Conservation (phyloP, 2,329 filamentous ascomycete species). For the Elsinoe ampelina region DNA sequence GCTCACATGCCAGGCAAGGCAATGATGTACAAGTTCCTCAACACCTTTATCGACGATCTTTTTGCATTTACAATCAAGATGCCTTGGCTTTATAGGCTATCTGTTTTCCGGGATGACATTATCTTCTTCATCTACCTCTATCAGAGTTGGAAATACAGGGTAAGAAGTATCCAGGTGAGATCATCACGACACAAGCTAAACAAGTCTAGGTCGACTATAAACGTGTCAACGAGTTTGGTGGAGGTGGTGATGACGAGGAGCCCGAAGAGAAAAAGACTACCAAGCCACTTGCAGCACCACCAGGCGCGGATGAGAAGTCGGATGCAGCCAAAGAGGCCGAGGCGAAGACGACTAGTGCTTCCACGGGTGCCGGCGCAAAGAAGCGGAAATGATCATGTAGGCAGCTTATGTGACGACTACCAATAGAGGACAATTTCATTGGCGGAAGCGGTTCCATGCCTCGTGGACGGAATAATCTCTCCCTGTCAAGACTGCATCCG, state of each 20-base stretch:
- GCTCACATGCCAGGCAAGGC: constrained; percentile 95
- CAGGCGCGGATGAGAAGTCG: constrained; percentile 22
- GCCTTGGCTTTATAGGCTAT: constrained; percentile 84
- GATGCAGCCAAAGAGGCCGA: constrained; percentile 16
- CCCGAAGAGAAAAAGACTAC: constrained; percentile 43
- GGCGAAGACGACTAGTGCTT: constrained; percentile 15
- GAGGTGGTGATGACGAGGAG: constrained; percentile 86
- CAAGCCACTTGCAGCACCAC: constrained; percentile 30
- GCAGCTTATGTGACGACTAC: not conserved
- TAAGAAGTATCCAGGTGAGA: not conserved
- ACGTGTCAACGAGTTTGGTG: constrained; percentile 94
- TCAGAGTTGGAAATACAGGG: constrained; percentile 82
- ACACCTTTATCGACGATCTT: constrained; percentile 97
- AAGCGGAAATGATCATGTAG: constrained; percentile 20
- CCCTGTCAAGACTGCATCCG: not conserved
- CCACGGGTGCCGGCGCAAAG: constrained; percentile 16
- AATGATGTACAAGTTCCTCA: constrained; percentile 97
- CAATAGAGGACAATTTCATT: not conserved
- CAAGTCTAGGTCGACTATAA: constrained; percentile 59
- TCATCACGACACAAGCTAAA: not conserved
- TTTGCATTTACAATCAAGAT: constrained; percentile 99
- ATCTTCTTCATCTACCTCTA: constrained; percentile 99
- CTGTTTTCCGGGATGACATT: constrained; percentile 86
- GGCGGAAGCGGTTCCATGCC: not conserved
- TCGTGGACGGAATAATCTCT: too few species aligned